Percentiles rank a stretch among this genome's conserved stretches.
Evolutionary conservation across 1,284 basidiomycete genomes (phyloP).

Genomic region (Sporisorium scitamineum): DNA sequence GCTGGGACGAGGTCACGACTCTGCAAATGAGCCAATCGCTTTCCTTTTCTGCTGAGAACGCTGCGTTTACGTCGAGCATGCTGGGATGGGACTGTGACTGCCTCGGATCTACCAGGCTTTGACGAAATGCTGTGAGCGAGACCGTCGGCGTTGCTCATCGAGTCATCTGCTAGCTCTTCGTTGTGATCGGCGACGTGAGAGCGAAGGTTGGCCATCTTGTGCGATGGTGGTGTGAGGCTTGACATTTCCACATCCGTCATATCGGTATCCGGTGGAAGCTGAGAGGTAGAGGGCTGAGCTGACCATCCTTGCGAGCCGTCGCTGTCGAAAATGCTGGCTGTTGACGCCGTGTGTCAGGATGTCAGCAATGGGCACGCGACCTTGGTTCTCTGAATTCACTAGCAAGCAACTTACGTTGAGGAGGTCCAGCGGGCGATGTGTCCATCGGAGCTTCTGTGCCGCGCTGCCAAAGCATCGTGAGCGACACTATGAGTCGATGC

Average conservation of each 20-base stretch:
- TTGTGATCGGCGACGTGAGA: slow-evolving; percentile 6
- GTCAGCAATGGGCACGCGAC: background rate
- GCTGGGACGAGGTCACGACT: slow-evolving; percentile 33
- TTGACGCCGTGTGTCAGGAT: background rate
- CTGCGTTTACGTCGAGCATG: slow-evolving; percentile 34
- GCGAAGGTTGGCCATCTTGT: slow-evolving; percentile 12
- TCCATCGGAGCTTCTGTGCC: slow-evolving; percentile 64
- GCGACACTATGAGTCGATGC: background rate
- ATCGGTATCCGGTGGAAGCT: slow-evolving; percentile 19
- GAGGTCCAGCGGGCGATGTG: slow-evolving; percentile 49
- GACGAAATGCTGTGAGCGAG: slow-evolving; percentile 1
- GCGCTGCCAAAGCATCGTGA: slow-evolving; percentile 45
- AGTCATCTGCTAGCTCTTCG: slow-evolving; percentile 35
- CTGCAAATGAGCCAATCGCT: slow-evolving; percentile 45
- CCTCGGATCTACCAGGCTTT: background rate
- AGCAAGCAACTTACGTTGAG: slow-evolving; percentile 33
- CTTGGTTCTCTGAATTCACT: background rate
- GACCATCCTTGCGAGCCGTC: slow-evolving; percentile 9
- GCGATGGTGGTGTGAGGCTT: slow-evolving; percentile 48
- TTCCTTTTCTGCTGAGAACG: slow-evolving; percentile 49
- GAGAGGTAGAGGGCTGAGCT: slow-evolving; percentile 13
- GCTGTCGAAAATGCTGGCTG: slow-evolving; percentile 35
- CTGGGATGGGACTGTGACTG: slow-evolving; percentile 7
- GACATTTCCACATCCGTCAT: slow-evolving; percentile 54
- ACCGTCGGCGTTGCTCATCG: slow-evolving; percentile 27